These are phyloP conservation scores for Leishmania major DNA, from an alignment of 208 protist genomes.

Conservation along the genomic window DNA sequence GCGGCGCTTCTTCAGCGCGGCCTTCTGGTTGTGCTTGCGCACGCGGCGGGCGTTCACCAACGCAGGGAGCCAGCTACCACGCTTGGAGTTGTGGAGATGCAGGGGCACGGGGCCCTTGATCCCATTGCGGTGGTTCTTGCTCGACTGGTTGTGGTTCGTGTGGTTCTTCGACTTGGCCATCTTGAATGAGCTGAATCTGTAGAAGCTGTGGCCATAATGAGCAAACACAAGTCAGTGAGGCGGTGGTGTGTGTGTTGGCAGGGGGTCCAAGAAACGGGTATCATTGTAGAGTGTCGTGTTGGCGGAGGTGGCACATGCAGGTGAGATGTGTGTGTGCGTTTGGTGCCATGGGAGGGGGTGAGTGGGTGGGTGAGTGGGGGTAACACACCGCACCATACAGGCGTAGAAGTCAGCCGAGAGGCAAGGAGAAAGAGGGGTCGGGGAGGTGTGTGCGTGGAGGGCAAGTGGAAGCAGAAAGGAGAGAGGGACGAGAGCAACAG, in stretches of 20 bases:
- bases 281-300: not conserved
- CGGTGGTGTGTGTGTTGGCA: not conserved
- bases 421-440: not conserved
- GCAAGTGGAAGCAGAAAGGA: not conserved
- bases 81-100: conserved; percentile 80
- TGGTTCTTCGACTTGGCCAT: conserved; percentile 96
- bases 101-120: conserved; percentile 75
- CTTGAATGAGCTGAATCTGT: conserved; percentile 18
- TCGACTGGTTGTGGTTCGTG: conserved; percentile 94
- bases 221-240: not conserved
- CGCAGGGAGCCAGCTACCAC: conserved; percentile 79
- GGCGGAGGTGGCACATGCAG: not conserved
- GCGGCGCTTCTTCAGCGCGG: conserved; percentile 69
- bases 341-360: not conserved
- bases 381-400: not conserved
- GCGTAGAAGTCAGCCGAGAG: not conserved
- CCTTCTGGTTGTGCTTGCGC: conserved; percentile 91
- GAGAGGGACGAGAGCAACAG: not conserved
- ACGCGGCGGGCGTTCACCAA: conserved; percentile 84
- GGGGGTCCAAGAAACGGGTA: not conserved
- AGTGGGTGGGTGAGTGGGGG: not conserved
- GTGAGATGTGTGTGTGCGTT: not conserved
- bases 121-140: conserved; percentile 93
- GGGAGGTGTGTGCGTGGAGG: not conserved
- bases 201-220: not conserved